phyloP scores from a whole-genome alignment of 768 basidiomycete species.

The Tricholoma hemisulphureum region DNA sequence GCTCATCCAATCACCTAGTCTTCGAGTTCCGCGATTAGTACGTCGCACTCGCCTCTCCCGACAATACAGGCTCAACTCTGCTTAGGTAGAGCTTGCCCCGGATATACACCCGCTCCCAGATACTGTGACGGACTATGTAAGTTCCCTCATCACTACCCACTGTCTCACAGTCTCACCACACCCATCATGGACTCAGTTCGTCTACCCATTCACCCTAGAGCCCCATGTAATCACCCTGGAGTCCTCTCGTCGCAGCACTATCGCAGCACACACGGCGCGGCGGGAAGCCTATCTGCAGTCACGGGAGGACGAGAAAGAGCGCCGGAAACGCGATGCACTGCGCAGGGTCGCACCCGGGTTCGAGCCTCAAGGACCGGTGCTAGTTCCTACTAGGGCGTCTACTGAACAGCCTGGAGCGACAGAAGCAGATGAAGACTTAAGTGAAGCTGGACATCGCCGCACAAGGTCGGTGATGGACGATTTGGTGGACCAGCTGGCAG shows the following conservation, averaged over 20 bases:
- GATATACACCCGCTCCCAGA: constrained; percentile 96
- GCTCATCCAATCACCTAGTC: constrained; percentile 88
- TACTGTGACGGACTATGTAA: constrained; percentile 83
- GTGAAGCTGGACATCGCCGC: constrained; percentile 17
- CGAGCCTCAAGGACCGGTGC: constrained; percentile 58
- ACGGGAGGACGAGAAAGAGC: constrained; percentile 77
- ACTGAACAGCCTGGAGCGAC: constrained; percentile 17
- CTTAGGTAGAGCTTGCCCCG: constrained; percentile 78
- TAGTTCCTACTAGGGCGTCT: constrained; percentile 51
- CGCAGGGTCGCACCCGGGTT: constrained; percentile 83
- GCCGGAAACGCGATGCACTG: constrained; percentile 62
- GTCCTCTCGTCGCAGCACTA: constrained; percentile 64
- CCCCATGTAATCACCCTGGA: constrained; percentile 77
- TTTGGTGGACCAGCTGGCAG: constrained; percentile 77
- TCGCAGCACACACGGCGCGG: constrained; percentile 62
- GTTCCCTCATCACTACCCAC: constrained; percentile 7
- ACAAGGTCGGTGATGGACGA: constrained; percentile 73
- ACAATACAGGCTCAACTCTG: neutral
- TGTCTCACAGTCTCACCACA: constrained; percentile 3
- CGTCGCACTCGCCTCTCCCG: constrained; percentile 12
- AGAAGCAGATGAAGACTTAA: constrained; percentile 5
- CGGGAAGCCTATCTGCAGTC: constrained; percentile 69
- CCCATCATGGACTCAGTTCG: constrained; percentile 60
- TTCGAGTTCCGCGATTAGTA: constrained; percentile 83
- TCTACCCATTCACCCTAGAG: constrained; percentile 94